A percentile compares a stretch with the other conserved stretches of the same genome.
These are phyloP conservation scores for Coelastrella sp. DNA, from an alignment of 139 green algal genomes.

Conservation along the genomic window DNA sequence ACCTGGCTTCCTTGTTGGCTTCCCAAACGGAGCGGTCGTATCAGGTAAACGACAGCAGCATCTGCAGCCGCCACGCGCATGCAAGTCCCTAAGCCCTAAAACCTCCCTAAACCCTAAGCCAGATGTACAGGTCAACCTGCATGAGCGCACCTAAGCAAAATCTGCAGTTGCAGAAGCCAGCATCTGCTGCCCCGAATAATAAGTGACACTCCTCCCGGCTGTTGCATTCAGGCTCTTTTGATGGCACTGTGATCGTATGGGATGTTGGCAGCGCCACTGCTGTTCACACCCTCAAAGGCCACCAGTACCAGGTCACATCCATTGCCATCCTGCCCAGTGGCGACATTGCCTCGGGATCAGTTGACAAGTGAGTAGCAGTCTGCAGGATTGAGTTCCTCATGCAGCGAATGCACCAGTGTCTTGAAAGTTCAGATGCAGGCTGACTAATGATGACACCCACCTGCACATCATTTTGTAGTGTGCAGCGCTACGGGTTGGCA, in stretches of 20 bases:
- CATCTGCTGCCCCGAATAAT: too few species aligned
- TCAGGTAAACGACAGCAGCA: conserved; percentile 60
- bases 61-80: neutral
- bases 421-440: neutral
- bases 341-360: conserved; percentile 81
- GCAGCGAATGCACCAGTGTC: neutral
- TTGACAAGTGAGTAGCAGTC: conserved; percentile 79
- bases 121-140: neutral
- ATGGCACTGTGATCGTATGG: conserved; percentile 89
- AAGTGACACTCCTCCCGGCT: neutral
- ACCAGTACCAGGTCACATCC: conserved; percentile 88
- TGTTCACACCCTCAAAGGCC: conserved; percentile 72
- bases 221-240: conserved; percentile 77
- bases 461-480: too few species aligned
- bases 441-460: neutral
- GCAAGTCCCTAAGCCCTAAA: too few species aligned
- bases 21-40: conserved; percentile 70
- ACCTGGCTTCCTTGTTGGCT: conserved; percentile 28
- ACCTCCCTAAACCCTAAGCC: too few species aligned
- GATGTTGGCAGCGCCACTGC: conserved; percentile 59
- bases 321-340: conserved; percentile 72
- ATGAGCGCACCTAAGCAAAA: neutral
- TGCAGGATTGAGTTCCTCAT: neutral
- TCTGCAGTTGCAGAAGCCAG: neutral
- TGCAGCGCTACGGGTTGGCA: neutral